Conservation (phyloP, 1,139 yeast species). For the Yamadazyma mexicana region DNA sequence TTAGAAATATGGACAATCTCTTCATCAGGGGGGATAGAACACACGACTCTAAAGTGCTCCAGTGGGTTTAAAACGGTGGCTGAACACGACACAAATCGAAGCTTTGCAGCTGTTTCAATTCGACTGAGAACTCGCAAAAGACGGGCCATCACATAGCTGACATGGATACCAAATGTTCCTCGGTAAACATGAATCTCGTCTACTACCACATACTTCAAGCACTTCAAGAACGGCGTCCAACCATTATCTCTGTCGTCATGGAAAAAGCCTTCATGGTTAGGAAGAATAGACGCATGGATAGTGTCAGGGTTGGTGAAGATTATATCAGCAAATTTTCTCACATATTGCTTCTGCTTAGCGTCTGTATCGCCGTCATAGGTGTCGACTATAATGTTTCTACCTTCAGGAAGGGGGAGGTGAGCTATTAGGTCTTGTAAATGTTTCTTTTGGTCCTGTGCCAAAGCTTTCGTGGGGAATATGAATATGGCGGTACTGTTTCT, state of each 20-base stretch:
- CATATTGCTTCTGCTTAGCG: constrained; percentile 44
- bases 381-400: constrained; percentile 50
- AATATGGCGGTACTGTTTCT: constrained; percentile 66
- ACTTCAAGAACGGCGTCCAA: constrained; percentile 70
- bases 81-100: constrained; percentile 81
- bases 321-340: constrained; percentile 67
- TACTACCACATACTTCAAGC: constrained; percentile 72
- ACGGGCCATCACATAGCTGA: constrained; percentile 79
- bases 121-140: constrained; percentile 29
- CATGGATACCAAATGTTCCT: constrained; percentile 92
- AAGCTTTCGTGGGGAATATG: constrained; percentile 93
- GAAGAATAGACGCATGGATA: constrained; percentile 81
- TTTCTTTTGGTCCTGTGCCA: constrained; percentile 93
- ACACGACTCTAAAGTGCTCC: constrained; percentile 67
- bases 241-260: constrained; percentile 21
- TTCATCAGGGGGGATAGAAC: constrained; percentile 55
- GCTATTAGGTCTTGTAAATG: constrained; percentile 64
- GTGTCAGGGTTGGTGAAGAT: constrained; percentile 95
- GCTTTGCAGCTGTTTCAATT: constrained; percentile 11
- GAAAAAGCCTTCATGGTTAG: constrained; percentile 50
- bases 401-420: constrained; percentile 35
- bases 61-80: constrained; percentile 83
- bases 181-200: constrained; percentile 90
- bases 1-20: constrained; percentile 53
- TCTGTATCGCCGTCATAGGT: constrained; percentile 96